phyloP scores from a whole-genome alignment of 2,329 filamentous ascomycete genomes.

The Emmonsiellopsis sp. region DNA sequence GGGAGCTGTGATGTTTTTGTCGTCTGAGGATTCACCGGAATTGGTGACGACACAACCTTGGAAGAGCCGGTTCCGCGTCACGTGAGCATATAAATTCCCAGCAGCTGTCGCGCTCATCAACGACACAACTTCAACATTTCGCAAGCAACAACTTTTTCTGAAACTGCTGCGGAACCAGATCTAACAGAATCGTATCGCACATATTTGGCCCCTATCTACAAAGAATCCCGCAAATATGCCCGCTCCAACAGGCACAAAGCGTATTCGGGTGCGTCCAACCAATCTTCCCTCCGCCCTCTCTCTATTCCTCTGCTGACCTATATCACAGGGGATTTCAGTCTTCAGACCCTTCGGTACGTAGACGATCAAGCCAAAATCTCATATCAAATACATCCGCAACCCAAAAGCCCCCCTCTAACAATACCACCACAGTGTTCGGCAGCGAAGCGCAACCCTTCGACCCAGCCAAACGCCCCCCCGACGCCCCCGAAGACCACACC shows the following conservation, averaged over 20 bases:
- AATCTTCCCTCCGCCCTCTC: background rate
- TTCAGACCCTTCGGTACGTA: constrained; percentile 39
- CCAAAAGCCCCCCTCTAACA: constrained; percentile 52
- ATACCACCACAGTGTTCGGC: constrained; percentile 56
- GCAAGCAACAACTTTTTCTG: background rate
- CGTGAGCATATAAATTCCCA: too few species aligned
- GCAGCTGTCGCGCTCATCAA: background rate
- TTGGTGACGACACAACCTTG: too few species aligned
- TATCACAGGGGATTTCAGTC: constrained; percentile 34
- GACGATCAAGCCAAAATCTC: background rate
- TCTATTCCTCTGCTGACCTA: constrained; percentile 14
- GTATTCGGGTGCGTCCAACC: constrained; percentile 37
- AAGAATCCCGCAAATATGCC: constrained; percentile 34
- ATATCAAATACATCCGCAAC: constrained; percentile 25
- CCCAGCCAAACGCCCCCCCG: constrained; percentile 63
- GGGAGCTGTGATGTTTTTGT: too few species aligned
- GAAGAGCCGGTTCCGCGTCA: too few species aligned
- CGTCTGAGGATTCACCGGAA: too few species aligned
- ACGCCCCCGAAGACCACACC: constrained; percentile 81
- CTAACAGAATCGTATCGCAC: background rate
- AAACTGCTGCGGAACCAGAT: too few species aligned
- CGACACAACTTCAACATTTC: background rate
- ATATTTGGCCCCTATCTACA: background rate
- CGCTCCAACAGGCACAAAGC: constrained; percentile 46
- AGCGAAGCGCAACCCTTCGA: constrained; percentile 73